Conservation (phyloP, 176 grass and related monocot genomes). For the Tillandsia leiboldiana region DNA sequence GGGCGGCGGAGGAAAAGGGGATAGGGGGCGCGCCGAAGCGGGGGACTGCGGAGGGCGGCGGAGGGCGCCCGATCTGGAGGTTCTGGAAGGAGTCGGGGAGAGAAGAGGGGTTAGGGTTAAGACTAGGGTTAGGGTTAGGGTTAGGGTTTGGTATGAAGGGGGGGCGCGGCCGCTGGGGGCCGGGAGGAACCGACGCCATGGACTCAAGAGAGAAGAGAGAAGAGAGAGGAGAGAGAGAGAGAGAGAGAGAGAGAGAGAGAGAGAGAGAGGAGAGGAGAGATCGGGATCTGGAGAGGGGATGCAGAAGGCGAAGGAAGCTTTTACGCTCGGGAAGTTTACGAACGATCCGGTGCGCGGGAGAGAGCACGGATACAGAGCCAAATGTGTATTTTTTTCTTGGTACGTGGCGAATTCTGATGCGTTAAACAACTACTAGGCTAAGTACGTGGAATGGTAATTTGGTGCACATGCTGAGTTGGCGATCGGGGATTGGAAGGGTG, state of each 20-base stretch:
- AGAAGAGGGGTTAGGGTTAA: slow-evolving; percentile 22
- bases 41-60: slow-evolving; percentile 5
- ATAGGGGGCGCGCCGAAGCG: background rate
- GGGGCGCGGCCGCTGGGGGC: slow-evolving; percentile 17
- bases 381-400: no score
- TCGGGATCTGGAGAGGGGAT: slow-evolving; percentile 25
- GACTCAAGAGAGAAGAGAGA: background rate
- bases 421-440: no score
- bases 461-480: no score
- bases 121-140: slow-evolving; percentile 11
- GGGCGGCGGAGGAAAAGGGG: slow-evolving; percentile 2
- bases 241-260: background rate
- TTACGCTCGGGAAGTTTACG: background rate
- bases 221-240: background rate
- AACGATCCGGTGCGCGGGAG: no score
- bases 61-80: slow-evolving; percentile 49
- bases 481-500: no score
- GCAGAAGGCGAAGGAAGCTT: background rate
- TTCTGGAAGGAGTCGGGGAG: slow-evolving; percentile 31
- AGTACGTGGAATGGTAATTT: no score
- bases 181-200: slow-evolving; percentile 22
- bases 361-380: no score
- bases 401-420: no score
- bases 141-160: slow-evolving; percentile 6
- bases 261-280: slow-evolving; percentile 23